A percentile compares a stretch with the other conserved stretches of the same genome.
Evolutionary conservation across 768 basidiomycete genomes (phyloP).

Genomic region (Lyophyllum semitale): DNA sequence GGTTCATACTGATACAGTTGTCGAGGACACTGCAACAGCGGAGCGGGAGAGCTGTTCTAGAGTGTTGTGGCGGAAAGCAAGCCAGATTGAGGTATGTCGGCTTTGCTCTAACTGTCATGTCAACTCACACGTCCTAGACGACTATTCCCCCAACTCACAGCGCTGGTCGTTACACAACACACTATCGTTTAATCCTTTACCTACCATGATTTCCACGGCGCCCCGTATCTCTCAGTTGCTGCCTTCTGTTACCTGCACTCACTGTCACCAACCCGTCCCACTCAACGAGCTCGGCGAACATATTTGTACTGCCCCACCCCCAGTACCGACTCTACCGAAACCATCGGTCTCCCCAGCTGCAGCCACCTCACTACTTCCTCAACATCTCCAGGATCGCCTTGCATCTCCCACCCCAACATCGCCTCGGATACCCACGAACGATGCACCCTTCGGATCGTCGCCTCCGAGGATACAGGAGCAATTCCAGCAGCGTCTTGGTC

Average conservation of each 20-base stretch:
- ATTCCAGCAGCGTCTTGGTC: slow-evolving; percentile 24
- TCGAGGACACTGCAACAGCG: background rate
- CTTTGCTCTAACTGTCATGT: background rate
- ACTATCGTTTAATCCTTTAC: slow-evolving; percentile 11
- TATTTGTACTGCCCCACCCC: slow-evolving; percentile 57
- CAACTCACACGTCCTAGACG: slow-evolving; percentile 2
- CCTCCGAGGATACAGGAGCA: slow-evolving; percentile 6
- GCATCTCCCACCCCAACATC: slow-evolving; percentile 18
- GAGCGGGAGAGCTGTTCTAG: background rate
- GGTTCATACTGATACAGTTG: background rate
- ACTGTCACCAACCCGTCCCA: slow-evolving; percentile 69
- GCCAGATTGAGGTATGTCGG: background rate
- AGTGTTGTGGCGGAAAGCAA: background rate
- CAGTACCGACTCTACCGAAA: slow-evolving; percentile 43
- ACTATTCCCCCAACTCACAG: slow-evolving; percentile 5
- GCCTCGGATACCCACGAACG: slow-evolving; percentile 12
- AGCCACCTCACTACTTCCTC: slow-evolving; percentile 48
- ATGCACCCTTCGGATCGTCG: slow-evolving; percentile 4
- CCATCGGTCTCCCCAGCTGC: slow-evolving; percentile 41
- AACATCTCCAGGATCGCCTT: slow-evolving; percentile 50
- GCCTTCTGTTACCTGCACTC: slow-evolving; percentile 85
- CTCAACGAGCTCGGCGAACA: slow-evolving; percentile 78
- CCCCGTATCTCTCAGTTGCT: slow-evolving; percentile 71
- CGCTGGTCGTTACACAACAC: slow-evolving; percentile 32
- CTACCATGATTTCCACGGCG: slow-evolving; percentile 25